These are phyloP conservation scores for Syncephalis plumigaleata DNA, from an alignment of 371 early-diverging fungal species.

Conservation along the genomic window DNA sequence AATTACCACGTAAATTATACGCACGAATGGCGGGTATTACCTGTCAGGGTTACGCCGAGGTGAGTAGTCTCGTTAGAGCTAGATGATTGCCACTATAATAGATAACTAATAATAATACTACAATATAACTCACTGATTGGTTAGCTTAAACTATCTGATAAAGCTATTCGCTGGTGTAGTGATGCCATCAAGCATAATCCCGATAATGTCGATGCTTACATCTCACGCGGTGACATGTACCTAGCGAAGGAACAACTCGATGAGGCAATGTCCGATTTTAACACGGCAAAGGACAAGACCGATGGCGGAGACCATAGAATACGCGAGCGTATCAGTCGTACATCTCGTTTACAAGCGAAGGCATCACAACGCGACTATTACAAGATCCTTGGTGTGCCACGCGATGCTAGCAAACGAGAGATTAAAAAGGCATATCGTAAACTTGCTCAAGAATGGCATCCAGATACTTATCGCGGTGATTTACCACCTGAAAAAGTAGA, in stretches of 20 bases:
- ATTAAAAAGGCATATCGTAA: slow-evolving; percentile 89
- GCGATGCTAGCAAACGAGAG: slow-evolving; percentile 52
- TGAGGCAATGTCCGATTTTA: slow-evolving; percentile 44
- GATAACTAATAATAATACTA: too few relatives aligned
- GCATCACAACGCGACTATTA: slow-evolving; percentile 79
- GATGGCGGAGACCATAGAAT: slow-evolving; percentile 34
- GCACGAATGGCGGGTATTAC: slow-evolving; percentile 33
- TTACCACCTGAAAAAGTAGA: slow-evolving; percentile 55
- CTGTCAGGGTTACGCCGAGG: slow-evolving; percentile 36
- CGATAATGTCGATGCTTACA: slow-evolving; percentile 48
- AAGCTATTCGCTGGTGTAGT: slow-evolving; percentile 34
- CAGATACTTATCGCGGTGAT: slow-evolving; percentile 80
- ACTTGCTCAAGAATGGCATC: slow-evolving; percentile 75
- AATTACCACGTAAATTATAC: slow-evolving; percentile 28
- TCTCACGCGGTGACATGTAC: slow-evolving; percentile 45
- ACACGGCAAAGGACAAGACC: slow-evolving; percentile 43
- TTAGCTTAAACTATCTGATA: slow-evolving; percentile 19
- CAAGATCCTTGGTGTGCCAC: slow-evolving; percentile 73
- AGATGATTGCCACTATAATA: too few relatives aligned
- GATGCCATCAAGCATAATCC: slow-evolving; percentile 32
- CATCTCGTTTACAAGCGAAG: slow-evolving; percentile 46
- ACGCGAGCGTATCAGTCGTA: slow-evolving; percentile 32
- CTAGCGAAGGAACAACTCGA: slow-evolving; percentile 55
- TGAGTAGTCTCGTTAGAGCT: slow-evolving; percentile 12
- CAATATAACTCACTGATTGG: too few relatives aligned